phyloP scores from a whole-genome alignment of 805 yeast species.

The Metschnikowia matae region DNA sequence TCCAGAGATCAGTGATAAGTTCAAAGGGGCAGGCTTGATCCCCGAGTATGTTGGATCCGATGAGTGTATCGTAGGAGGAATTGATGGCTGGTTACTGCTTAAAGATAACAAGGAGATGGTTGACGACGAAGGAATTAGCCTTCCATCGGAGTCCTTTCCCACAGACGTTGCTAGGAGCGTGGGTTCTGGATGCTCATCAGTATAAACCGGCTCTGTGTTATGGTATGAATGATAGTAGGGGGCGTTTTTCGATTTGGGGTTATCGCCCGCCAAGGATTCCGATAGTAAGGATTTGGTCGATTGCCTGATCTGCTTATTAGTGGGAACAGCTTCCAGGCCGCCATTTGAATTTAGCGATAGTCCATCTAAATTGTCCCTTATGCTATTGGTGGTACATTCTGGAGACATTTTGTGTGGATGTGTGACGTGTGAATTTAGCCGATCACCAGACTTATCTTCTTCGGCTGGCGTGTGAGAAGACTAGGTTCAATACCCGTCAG shows the following conservation, averaged over 20 bases:
- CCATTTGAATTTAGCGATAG: conserved; percentile 11
- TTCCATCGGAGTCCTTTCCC: conserved; percentile 38
- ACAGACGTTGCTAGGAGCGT: conserved; percentile 40
- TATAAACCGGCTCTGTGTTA: conserved; percentile 15
- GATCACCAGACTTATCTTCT: background rate
- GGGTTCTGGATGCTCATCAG: conserved; percentile 43
- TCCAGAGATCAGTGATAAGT: conserved; percentile 4
- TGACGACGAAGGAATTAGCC: conserved; percentile 40
- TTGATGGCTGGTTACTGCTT: conserved; percentile 18
- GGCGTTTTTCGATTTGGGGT: background rate
- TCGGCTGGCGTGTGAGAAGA: background rate
- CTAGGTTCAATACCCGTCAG: background rate
- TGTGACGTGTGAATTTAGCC: background rate
- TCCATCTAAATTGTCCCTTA: conserved; percentile 18
- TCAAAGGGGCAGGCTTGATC: conserved; percentile 3
- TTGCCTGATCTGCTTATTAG: conserved; percentile 7
- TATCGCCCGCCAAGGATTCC: conserved; percentile 25
- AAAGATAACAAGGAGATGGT: conserved; percentile 38
- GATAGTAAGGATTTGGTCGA: conserved; percentile 23
- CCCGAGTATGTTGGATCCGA: background rate
- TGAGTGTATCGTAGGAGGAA: background rate
- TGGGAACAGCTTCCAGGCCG: conserved; percentile 4
- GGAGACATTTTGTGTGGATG: conserved; percentile 10
- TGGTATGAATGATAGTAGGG: conserved; percentile 5
- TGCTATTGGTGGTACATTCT: conserved; percentile 13